A percentile compares a stretch with the other conserved stretches of the same genome.
Evolutionary conservation across 2,329 filamentous ascomycete species (phyloP).

Genomic region (Fusarium hostae): DNA sequence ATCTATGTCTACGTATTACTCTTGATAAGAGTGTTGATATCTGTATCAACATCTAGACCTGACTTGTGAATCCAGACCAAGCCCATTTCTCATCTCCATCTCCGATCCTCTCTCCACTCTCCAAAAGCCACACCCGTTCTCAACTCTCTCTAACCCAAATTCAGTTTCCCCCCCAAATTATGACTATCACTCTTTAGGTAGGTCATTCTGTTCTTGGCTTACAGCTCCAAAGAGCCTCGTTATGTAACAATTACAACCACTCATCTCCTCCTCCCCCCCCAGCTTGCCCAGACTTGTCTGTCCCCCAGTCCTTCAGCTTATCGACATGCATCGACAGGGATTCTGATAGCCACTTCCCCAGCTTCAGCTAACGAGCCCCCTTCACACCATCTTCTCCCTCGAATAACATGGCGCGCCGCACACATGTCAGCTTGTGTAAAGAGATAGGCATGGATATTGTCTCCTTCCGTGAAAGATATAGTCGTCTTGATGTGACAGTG

Average conservation of each 20-base stretch:
- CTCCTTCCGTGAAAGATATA: conserved; percentile 28
- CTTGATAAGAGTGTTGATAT: background rate
- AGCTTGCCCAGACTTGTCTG: background rate
- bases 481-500: background rate
- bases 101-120: background rate
- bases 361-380: conserved; percentile 18
- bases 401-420: background rate
- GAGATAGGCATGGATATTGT: conserved; percentile 8
- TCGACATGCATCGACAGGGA: conserved; percentile 5
- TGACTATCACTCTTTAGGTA: conserved; percentile 7
- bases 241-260: conserved; percentile 11
- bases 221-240: conserved; percentile 3
- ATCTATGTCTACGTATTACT: too few species aligned
- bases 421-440: conserved; percentile 1
- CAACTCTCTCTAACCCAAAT: background rate
- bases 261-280: background rate
- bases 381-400: conserved; percentile 14
- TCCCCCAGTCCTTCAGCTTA: background rate
- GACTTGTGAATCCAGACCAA: background rate
- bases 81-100: background rate
- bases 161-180: background rate
- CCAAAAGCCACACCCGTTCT: conserved; percentile 4
- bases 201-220: background rate
- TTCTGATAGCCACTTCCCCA: conserved; percentile 13
- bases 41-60: conserved; percentile 11